Conservation (phyloP, 768 basidiomycete species). For the Pulveroboletus sp. region DNA sequence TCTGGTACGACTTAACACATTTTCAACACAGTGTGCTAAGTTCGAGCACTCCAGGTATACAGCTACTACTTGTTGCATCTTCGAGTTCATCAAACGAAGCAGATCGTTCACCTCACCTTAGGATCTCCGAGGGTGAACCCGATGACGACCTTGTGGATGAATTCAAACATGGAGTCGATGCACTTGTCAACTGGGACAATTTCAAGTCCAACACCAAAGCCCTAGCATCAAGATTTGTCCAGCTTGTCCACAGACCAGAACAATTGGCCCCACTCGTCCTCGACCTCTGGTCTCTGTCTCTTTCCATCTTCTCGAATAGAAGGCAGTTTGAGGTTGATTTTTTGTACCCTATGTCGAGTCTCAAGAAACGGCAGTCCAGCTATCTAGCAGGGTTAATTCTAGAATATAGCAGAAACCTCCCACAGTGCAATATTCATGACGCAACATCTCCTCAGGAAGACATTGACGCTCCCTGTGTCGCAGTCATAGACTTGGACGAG, state of each 20-base stretch:
- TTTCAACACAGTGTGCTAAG: too few relatives aligned
- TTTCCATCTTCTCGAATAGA: neutral
- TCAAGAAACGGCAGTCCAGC: conserved; percentile 6
- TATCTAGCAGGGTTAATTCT: conserved; percentile 6
- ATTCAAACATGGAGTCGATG: too few relatives aligned
- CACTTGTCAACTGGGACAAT: too few relatives aligned
- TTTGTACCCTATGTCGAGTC: conserved; percentile 6
- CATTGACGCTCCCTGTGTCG: neutral
- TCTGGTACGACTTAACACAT: too few relatives aligned
- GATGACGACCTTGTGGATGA: too few relatives aligned
- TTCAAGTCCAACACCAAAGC: neutral
- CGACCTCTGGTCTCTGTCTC: neutral
- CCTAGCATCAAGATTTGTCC: neutral
- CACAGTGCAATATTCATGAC: neutral
- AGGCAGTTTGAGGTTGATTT: neutral
- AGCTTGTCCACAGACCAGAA: neutral
- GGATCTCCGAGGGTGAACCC: too few relatives aligned
- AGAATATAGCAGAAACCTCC: neutral
- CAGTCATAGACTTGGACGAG: conserved; percentile 3
- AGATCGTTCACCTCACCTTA: too few relatives aligned
- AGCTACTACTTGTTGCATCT: too few relatives aligned
- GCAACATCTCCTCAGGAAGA: neutral
- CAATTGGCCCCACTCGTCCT: conserved; percentile 3
- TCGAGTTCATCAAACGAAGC: too few relatives aligned
- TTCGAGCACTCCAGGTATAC: too few relatives aligned